Percentiles rank a stretch among this genome's conserved stretches.
Conservation (phyloP, 1,284 basidiomycete genomes). For the Ganoderma meredithae region DNA sequence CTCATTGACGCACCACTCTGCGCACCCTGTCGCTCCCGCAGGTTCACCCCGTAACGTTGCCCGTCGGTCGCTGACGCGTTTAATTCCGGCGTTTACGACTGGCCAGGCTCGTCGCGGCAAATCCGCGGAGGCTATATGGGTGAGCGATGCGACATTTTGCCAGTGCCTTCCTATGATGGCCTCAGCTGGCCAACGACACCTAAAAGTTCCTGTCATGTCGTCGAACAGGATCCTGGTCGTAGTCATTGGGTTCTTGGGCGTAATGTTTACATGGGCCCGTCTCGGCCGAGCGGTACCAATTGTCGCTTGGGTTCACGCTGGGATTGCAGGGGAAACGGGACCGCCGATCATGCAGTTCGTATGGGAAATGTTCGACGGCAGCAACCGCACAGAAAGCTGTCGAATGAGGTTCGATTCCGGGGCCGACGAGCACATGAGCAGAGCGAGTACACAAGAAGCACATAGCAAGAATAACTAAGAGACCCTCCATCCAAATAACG, state of each 20-base stretch:
- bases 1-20: neutral
- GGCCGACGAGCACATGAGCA: constrained; percentile 5
- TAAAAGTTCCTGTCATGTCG: neutral
- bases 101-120: neutral
- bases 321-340: neutral
- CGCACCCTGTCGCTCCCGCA: neutral
- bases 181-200: neutral
- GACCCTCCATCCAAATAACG: constrained; percentile 12
- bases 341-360: too few species aligned
- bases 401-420: neutral
- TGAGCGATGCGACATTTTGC: neutral
- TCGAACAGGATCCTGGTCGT: constrained; percentile 6
- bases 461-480: constrained; percentile 29
- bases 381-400: neutral
- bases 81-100: neutral
- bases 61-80: neutral
- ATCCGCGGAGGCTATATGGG: neutral
- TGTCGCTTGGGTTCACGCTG: neutral
- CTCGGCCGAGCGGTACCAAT: neutral
- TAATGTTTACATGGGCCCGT: neutral
- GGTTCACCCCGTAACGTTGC: neutral
- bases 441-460: constrained; percentile 16
- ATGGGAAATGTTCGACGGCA: neutral
- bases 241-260: constrained; percentile 5
- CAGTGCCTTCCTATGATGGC: neutral